These are phyloP conservation scores for Lodderomyces beijingensis DNA, from an alignment of 1,139 yeast species.

Conservation along the genomic window DNA sequence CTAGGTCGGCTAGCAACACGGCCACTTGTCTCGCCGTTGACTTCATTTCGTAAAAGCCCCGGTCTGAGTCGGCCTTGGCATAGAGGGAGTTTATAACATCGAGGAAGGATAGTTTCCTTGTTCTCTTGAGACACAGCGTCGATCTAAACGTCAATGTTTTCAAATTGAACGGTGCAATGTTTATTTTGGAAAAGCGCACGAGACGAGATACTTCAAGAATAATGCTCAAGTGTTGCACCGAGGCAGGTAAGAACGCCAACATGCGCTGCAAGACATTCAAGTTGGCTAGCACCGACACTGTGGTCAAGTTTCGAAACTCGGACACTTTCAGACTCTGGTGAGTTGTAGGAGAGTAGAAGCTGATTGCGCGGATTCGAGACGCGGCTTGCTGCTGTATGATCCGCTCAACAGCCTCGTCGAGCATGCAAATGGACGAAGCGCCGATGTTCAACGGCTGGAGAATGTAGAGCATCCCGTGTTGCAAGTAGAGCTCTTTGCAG, in stretches of 20 bases:
- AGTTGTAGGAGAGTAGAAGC: neutral
- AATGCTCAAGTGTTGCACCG: slow-evolving; percentile 7
- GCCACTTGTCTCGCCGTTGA: slow-evolving; percentile 1
- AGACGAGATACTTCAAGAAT: slow-evolving; percentile 1
- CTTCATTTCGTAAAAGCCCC: neutral
- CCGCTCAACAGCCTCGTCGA: neutral
- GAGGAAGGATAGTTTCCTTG: neutral
- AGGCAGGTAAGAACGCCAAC: slow-evolving; percentile 7
- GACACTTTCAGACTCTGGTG: neutral
- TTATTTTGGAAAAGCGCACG: neutral
- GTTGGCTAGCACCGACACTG: slow-evolving; percentile 1
- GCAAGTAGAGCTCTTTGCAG: slow-evolving; percentile 13
- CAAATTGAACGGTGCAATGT: slow-evolving; percentile 4
- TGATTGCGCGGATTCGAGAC: slow-evolving; percentile 2
- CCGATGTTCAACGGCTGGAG: slow-evolving; percentile 12
- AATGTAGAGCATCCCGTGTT: slow-evolving; percentile 13
- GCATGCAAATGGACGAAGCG: neutral
- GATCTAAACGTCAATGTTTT: slow-evolving; percentile 8
- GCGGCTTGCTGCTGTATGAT: neutral
- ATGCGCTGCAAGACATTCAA: slow-evolving; percentile 1
- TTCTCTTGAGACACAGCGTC: slow-evolving; percentile 3
- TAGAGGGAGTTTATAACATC: slow-evolving; percentile 1
- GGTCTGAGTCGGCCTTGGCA: neutral
- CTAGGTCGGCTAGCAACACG: neutral
- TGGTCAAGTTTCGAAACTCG: slow-evolving; percentile 4